These are phyloP conservation scores for Euphorbia schlechtendalii DNA, from an alignment of 441 rosid genomes.

Conservation along the genomic window DNA sequence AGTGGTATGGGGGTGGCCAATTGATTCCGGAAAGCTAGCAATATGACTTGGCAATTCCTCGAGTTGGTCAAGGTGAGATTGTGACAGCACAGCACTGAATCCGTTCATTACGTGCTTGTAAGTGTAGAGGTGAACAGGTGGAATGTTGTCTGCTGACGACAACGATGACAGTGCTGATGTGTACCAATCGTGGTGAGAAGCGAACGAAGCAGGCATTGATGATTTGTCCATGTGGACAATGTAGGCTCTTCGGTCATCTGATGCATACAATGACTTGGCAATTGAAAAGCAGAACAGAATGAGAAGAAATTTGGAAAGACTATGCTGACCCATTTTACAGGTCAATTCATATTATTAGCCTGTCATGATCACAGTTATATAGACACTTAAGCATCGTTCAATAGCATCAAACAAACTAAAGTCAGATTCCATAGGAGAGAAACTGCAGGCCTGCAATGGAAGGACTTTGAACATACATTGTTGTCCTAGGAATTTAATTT, in stretches of 20 bases:
- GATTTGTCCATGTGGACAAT: constrained; percentile 19
- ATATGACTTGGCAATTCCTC: constrained; percentile 29
- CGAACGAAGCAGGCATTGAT: constrained; percentile 33
- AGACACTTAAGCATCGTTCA: no score
- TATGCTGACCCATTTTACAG: constrained; percentile 15
- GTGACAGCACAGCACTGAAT: constrained; percentile 38
- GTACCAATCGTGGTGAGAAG: constrained; percentile 40
- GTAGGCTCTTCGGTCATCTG: constrained; percentile 22
- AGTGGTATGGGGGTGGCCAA: constrained; percentile 65
- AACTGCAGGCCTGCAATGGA: no score
- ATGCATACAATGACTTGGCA: constrained; percentile 3
- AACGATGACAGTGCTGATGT: constrained; percentile 31
- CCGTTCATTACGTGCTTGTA: constrained; percentile 42
- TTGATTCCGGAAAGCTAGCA: constrained; percentile 40
- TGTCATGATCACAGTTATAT: no score
- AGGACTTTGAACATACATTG: no score
- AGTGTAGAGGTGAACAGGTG: constrained; percentile 39
- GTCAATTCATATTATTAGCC: constrained; percentile 4
- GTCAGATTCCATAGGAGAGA: no score
- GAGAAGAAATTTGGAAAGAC: constrained; percentile 11
- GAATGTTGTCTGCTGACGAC: constrained; percentile 20
- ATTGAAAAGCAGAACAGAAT: constrained; percentile 13
- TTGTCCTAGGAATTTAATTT: no score
- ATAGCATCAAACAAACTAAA: no score
- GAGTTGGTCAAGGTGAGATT: constrained; percentile 33